These are phyloP conservation scores for Tetraselmis striata DNA, from an alignment of 139 green algal genomes.

Conservation along the genomic window DNA sequence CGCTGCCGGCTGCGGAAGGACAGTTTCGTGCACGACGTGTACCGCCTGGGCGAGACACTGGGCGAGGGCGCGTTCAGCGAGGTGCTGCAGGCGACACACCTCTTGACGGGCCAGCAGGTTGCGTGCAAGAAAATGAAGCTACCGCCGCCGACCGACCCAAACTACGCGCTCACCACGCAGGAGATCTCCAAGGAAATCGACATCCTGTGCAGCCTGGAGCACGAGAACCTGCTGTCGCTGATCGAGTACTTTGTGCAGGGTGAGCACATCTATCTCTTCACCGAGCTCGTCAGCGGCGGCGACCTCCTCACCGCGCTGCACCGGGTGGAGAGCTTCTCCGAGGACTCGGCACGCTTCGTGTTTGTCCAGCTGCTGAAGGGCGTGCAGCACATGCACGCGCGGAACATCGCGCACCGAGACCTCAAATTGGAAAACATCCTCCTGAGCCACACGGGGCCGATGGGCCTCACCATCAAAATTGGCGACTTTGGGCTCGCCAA, in stretches of 20 bases:
- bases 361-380: conserved; percentile 75
- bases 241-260: conserved; percentile 85
- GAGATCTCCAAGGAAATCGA: conserved; percentile 93
- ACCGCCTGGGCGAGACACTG: conserved; percentile 70
- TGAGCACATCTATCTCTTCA: conserved; percentile 77
- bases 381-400: conserved; percentile 79
- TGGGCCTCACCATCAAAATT: conserved; percentile 37
- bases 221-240: conserved; percentile 77
- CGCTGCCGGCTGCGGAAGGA: conserved; percentile 22
- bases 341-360: conserved; percentile 60
- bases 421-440: conserved; percentile 96
- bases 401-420: conserved; percentile 72
- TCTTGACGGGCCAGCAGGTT: conserved; percentile 48
- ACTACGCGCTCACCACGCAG: conserved; percentile 33
- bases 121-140: conserved; percentile 87
- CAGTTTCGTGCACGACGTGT: conserved; percentile 55
- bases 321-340: conserved; percentile 64
- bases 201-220: conserved; percentile 70
- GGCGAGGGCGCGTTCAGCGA: conserved; percentile 80
- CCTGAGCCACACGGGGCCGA: conserved; percentile 26
- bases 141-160: conserved; percentile 35
- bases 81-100: conserved; percentile 69
- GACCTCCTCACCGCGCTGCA: conserved; percentile 84
- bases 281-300: conserved; percentile 72
- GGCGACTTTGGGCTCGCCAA: conserved; percentile 89